Conservation (phyloP, 441 rosid species). For the Cnidoscolus chayamansa region DNA sequence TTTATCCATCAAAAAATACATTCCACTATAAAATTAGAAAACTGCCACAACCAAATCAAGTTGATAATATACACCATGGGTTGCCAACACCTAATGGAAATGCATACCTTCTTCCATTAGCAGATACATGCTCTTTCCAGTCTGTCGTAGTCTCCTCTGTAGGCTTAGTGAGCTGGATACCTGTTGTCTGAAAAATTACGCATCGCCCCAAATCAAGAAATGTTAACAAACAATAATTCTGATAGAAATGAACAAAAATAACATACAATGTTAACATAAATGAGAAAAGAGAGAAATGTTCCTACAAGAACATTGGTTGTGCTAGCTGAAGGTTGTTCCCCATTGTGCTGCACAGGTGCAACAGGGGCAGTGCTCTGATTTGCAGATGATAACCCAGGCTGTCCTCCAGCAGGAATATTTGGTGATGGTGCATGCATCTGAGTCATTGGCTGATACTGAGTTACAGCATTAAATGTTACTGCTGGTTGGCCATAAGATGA, state of each 20-base stretch:
- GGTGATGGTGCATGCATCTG: constrained; percentile 45
- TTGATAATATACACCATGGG: constrained; percentile 11
- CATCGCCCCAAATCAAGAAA: constrained; percentile 22
- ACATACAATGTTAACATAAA: constrained; percentile 3
- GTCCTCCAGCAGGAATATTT: constrained; percentile 49
- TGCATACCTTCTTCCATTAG: constrained; percentile 71
- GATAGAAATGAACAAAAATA: constrained; percentile 12
- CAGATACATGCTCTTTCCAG: constrained; percentile 80
- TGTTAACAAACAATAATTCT: constrained; percentile 13
- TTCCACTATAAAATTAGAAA: neutral
- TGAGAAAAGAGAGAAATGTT: constrained; percentile 15
- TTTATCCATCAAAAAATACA: neutral
- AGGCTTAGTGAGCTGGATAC: constrained; percentile 38
- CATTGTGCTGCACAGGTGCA: constrained; percentile 39
- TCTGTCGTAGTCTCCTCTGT: constrained; percentile 41
- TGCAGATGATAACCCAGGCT: constrained; percentile 37
- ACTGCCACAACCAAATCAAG: constrained; percentile 13
- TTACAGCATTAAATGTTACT: constrained; percentile 30
- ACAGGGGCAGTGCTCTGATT: constrained; percentile 40
- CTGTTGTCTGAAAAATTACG: constrained; percentile 45
- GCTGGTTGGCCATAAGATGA: constrained; percentile 57
- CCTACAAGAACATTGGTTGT: constrained; percentile 41
- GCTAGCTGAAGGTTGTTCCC: constrained; percentile 46
- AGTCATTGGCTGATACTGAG: constrained; percentile 51
- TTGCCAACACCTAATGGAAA: constrained; percentile 11